Conservation (phyloP, 2,329 filamentous ascomycete genomes). For the Claviceps pusilla region DNA sequence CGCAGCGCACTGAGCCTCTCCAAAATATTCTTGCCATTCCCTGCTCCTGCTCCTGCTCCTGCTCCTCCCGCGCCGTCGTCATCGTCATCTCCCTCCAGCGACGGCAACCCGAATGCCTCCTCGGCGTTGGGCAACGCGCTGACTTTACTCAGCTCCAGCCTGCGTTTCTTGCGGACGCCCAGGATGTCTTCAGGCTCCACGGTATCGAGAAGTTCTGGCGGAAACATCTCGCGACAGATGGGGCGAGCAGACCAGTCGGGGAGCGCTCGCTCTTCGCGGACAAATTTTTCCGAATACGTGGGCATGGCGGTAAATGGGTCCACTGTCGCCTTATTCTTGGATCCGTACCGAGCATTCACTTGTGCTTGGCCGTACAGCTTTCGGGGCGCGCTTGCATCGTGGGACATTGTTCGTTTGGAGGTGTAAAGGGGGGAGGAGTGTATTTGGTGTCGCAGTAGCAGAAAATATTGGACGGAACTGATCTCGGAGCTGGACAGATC, state of each 20-base stretch:
- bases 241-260: conserved; percentile 38
- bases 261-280: conserved; percentile 34
- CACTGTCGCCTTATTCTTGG: conserved; percentile 38
- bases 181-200: conserved; percentile 29
- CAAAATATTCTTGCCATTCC: conserved; percentile 23
- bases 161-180: conserved; percentile 27
- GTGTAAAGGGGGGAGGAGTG: conserved; percentile 43
- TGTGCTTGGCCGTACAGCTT: conserved; percentile 42
- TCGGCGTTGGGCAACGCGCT: conserved; percentile 34
- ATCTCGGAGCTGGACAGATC: conserved; percentile 29
- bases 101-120: conserved; percentile 30
- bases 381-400: conserved; percentile 25
- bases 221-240: conserved; percentile 39
- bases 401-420: conserved; percentile 29
- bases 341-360: conserved; percentile 39
- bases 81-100: conserved; percentile 14
- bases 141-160: conserved; percentile 31
- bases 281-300: conserved; percentile 42
- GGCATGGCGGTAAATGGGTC: conserved; percentile 45
- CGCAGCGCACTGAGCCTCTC: conserved; percentile 31
- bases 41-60: conserved; percentile 5
- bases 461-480: conserved; percentile 33
- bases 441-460: conserved; percentile 41
- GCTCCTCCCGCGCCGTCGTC: conserved; percentile 14
- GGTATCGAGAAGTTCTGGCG: conserved; percentile 38